Conservation (phyloP, 2,329 filamentous ascomycete genomes). For the Penicillium sp. region DNA sequence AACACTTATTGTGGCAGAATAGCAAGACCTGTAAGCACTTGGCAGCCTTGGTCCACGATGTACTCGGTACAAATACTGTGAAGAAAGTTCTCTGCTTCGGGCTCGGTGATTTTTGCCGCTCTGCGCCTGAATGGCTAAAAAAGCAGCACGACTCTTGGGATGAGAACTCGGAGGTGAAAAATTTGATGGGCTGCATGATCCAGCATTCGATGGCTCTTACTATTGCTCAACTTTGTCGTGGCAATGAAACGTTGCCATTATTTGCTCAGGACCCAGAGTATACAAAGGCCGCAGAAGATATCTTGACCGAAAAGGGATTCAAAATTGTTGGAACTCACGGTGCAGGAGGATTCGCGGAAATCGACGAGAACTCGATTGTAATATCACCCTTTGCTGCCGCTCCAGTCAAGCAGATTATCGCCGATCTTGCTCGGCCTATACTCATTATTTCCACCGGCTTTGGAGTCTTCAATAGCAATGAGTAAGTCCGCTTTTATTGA, state of each 20-base stretch:
- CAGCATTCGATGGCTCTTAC: constrained; percentile 24
- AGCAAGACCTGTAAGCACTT: constrained; percentile 19
- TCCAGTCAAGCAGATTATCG: constrained; percentile 23
- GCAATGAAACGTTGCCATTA: constrained; percentile 15
- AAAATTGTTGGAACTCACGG: constrained; percentile 18
- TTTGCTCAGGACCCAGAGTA: constrained; percentile 20
- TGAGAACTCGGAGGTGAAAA: constrained; percentile 13
- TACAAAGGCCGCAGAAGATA: constrained; percentile 15
- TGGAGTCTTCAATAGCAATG: constrained; percentile 15
- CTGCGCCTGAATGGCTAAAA: constrained; percentile 20
- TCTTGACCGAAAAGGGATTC: constrained; percentile 17
- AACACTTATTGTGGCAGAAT: constrained; percentile 18
- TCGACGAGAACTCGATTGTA: constrained; percentile 20
- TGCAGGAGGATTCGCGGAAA: constrained; percentile 22
- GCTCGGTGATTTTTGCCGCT: constrained; percentile 22
- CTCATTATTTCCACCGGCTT: constrained; percentile 21
- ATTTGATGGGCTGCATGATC: constrained; percentile 16
- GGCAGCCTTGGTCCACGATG: constrained; percentile 10
- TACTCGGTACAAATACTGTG: constrained; percentile 14
- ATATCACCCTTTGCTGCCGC: constrained; percentile 21
- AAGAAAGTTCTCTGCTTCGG: constrained; percentile 23
- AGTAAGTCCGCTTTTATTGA: constrained; percentile 15
- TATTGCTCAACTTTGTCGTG: constrained; percentile 19
- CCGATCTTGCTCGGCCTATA: constrained; percentile 20
- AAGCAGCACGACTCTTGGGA: constrained; percentile 15